These are phyloP conservation scores for Amanita pseudoporphyria DNA, from an alignment of 768 basidiomycete species.

Conservation along the genomic window DNA sequence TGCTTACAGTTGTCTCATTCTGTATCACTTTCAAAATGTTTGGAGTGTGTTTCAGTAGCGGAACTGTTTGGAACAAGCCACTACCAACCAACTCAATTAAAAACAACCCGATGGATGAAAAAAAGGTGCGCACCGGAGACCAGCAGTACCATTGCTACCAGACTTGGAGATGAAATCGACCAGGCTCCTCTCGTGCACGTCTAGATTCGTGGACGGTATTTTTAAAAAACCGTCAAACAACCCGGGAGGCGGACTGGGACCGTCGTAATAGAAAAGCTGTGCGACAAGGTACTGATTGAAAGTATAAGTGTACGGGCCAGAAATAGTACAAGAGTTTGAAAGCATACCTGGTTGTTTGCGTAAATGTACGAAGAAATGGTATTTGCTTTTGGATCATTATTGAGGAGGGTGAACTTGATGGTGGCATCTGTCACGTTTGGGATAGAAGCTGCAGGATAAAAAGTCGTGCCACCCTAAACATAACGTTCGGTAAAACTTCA, in stretches of 20 bases:
- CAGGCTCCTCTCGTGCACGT: conserved; percentile 26
- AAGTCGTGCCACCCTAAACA: conserved; percentile 40
- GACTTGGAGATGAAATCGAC: conserved; percentile 22
- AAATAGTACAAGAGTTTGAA: neutral
- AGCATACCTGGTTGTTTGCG: conserved; percentile 22
- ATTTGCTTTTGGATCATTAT: conserved; percentile 41
- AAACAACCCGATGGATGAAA: conserved; percentile 2
- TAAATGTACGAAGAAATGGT: conserved; percentile 39
- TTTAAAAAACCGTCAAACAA: conserved; percentile 38
- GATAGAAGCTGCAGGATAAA: conserved; percentile 19
- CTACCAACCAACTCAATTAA: conserved; percentile 12
- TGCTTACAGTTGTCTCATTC: conserved; percentile 26
- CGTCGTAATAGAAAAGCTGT: conserved; percentile 36
- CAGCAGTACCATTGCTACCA: conserved; percentile 19
- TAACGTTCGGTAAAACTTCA: too few species aligned
- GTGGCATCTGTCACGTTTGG: too few species aligned
- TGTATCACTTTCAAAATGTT: conserved; percentile 23
- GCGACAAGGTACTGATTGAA: neutral
- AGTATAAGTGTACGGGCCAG: neutral
- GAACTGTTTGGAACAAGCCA: conserved; percentile 25
- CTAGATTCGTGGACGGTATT: conserved; percentile 23
- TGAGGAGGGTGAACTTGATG: conserved; percentile 28
- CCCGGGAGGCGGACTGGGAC: conserved; percentile 30
- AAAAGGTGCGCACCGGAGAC: conserved; percentile 5
- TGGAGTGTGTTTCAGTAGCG: conserved; percentile 21